These are phyloP conservation scores for Nannizzia gypsea DNA, from an alignment of 2,329 filamentous ascomycete genomes.

Conservation along the genomic window DNA sequence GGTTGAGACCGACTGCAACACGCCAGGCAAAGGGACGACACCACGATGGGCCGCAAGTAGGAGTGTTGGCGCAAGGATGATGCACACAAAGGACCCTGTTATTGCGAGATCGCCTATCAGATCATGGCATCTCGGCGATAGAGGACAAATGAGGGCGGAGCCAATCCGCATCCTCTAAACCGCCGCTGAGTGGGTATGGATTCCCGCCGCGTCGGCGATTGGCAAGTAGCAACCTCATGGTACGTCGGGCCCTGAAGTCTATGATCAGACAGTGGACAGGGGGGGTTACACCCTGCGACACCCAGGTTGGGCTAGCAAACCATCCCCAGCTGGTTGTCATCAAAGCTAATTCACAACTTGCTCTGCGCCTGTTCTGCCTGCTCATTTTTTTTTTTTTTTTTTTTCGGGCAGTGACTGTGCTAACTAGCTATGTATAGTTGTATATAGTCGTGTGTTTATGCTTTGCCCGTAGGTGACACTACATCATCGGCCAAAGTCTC, in stretches of 20 bases:
- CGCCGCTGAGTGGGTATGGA: constrained; percentile 4
- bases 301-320: not conserved
- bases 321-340: not conserved
- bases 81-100: not conserved
- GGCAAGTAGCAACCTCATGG: not conserved
- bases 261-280: constrained; percentile 2
- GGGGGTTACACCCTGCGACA: not conserved
- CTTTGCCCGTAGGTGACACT: not conserved
- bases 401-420: no score
- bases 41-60: not conserved
- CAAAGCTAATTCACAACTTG: not conserved
- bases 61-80: not conserved
- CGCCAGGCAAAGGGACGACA: not conserved
- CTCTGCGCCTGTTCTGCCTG: not conserved
- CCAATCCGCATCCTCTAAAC: not conserved
- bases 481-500: not conserved
- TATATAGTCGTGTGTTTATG: not conserved
- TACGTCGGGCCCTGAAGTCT: constrained; percentile 1
- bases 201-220: constrained; percentile 2
- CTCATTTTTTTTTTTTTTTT: not conserved
- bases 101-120: constrained; percentile 3
- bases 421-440: not conserved
- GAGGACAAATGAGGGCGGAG: constrained; percentile 5
- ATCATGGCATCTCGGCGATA: constrained; percentile 4
- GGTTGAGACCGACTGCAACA: not conserved